These are phyloP conservation scores for Xylariales sp. DNA, from an alignment of 2,329 filamentous ascomycete species.

Conservation along the genomic window DNA sequence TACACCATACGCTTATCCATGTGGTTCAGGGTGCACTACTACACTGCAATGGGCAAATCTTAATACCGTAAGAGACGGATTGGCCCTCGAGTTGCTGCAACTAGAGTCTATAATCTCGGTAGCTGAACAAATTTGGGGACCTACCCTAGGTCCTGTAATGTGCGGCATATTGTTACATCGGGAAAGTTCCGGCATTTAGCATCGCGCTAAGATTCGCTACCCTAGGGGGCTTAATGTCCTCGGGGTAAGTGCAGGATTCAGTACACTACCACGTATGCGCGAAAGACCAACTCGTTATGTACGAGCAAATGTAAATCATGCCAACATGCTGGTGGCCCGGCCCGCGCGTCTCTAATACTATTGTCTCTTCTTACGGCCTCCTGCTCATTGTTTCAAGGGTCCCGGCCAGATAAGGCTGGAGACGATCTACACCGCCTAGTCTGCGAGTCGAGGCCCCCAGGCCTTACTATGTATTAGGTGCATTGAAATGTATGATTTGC, in stretches of 20 bases:
- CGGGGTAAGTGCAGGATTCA: constrained; percentile 24
- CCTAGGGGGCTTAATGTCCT: constrained; percentile 20
- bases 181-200: constrained; percentile 21
- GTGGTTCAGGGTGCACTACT: constrained; percentile 2
- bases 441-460: constrained; percentile 3
- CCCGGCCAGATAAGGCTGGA: constrained; percentile 31
- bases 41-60: constrained; percentile 11
- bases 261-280: constrained; percentile 5
- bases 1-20: constrained; percentile 12
- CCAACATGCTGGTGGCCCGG: constrained; percentile 25
- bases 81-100: constrained; percentile 13
- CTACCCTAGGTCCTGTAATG: constrained; percentile 1
- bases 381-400: constrained; percentile 35
- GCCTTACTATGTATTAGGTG: constrained; percentile 29
- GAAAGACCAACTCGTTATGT: constrained; percentile 24
- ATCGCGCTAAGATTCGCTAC: constrained; percentile 12
- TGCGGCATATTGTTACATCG: constrained; percentile 14
- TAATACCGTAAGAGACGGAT: constrained; percentile 6
- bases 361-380: constrained; percentile 11
- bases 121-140: background rate
- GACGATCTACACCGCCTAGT: constrained; percentile 34
- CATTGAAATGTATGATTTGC: constrained; percentile 33
- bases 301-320: constrained; percentile 28
- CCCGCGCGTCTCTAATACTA: constrained; percentile 20
- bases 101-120: background rate